Evolutionary conservation across 345 rosid genomes (phyloP).

Genomic region (Lagerstroemia speciosa): DNA sequence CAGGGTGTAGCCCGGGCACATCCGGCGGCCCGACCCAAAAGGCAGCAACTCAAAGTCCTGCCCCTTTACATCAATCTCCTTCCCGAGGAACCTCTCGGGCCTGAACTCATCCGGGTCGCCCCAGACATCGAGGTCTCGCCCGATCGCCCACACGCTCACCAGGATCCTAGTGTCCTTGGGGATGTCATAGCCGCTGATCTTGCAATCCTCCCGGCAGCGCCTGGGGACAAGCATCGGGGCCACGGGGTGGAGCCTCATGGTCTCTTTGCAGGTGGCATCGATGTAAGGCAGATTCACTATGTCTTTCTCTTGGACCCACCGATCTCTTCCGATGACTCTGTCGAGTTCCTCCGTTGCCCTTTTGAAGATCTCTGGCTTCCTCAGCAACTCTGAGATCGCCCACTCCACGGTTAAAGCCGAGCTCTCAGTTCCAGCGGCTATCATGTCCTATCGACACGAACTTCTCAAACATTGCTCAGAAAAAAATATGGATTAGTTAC

Average conservation of each 20-base stretch:
- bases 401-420: conserved; percentile 58
- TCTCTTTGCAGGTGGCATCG: conserved; percentile 40
- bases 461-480: too few species aligned
- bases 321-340: conserved; percentile 37
- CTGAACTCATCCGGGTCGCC: conserved; percentile 38
- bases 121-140: conserved; percentile 52
- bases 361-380: conserved; percentile 34
- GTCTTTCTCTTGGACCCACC: conserved; percentile 56
- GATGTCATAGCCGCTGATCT: conserved; percentile 36
- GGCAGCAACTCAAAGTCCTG: conserved; percentile 40
- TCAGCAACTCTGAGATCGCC: conserved; percentile 42
- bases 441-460: conserved; percentile 30
- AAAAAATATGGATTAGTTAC: too few species aligned
- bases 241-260: too few species aligned
- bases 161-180: conserved; percentile 31
- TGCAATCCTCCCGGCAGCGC: conserved; percentile 25
- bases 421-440: conserved; percentile 57
- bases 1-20: conserved; percentile 22
- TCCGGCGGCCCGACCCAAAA: conserved; percentile 33
- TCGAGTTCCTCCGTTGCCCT: conserved; percentile 54
- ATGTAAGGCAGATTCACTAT: conserved; percentile 34
- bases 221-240: conserved; percentile 54
- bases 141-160: conserved; percentile 44
- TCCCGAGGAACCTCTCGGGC: conserved; percentile 22
- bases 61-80: conserved; percentile 15